Evolutionary conservation across 2,329 filamentous ascomycete genomes (phyloP).

Genomic region (Paecilomyces sp.): DNA sequence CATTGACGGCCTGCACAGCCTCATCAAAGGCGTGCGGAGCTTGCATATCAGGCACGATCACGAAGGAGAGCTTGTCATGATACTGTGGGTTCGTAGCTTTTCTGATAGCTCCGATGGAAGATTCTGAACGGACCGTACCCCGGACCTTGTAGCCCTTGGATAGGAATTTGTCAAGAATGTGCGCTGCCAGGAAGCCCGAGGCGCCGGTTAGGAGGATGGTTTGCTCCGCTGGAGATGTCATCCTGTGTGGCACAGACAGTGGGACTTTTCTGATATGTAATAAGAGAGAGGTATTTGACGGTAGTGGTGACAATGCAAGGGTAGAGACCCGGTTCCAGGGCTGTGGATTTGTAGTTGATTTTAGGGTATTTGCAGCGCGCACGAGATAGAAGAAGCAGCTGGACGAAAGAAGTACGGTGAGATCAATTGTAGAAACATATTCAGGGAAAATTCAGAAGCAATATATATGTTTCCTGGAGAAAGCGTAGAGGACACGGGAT

Average conservation of each 20-base stretch:
- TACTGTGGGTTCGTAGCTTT: neutral
- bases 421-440: neutral
- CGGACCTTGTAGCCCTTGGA: slow-evolving; percentile 49
- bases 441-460: neutral
- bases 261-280: neutral
- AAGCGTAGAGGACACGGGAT: neutral
- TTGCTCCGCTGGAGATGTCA: neutral
- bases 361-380: neutral
- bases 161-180: slow-evolving; percentile 50
- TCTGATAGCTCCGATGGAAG: neutral
- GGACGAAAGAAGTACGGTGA: no score
- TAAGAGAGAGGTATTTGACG: neutral
- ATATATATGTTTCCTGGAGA: neutral
- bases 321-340: neutral
- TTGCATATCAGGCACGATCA: slow-evolving; percentile 60
- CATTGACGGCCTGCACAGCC: slow-evolving; percentile 39
- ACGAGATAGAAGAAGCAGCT: neutral
- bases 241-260: neutral
- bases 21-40: slow-evolving; percentile 46
- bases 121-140: slow-evolving; percentile 49
- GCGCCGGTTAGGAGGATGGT: slow-evolving; percentile 31
- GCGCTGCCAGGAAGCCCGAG: slow-evolving; percentile 55
- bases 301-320: neutral
- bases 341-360: neutral
- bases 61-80: slow-evolving; percentile 45